These are phyloP conservation scores for Capronia epimyces DNA, from an alignment of 2,329 filamentous ascomycete species.

Conservation along the genomic window DNA sequence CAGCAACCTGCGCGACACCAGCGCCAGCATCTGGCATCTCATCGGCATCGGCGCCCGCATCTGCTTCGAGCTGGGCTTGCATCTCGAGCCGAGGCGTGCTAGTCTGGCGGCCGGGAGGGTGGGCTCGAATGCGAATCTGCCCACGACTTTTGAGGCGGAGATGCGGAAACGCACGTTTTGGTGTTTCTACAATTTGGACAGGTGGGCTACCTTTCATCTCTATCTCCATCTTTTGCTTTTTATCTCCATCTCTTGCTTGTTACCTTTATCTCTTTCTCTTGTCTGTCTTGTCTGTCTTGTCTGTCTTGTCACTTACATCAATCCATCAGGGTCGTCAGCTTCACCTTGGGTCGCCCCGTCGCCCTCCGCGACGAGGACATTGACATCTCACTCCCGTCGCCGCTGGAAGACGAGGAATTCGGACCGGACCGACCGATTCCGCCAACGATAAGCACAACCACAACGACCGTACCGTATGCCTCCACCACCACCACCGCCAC, in stretches of 20 bases:
- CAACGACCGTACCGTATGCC: neutral
- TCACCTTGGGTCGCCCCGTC: conserved; percentile 8
- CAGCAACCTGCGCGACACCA: conserved; percentile 38
- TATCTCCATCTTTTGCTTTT: too few species aligned
- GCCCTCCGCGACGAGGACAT: conserved; percentile 10
- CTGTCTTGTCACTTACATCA: neutral
- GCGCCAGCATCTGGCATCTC: conserved; percentile 43
- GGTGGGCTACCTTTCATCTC: conserved; percentile 3
- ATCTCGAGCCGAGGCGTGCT: conserved; percentile 40
- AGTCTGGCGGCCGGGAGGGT: conserved; percentile 33
- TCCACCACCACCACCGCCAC: too few species aligned
- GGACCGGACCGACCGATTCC: neutral
- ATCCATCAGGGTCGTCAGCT: conserved; percentile 11
- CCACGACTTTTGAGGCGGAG: conserved; percentile 5
- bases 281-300: too few species aligned
- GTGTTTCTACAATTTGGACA: conserved; percentile 10
- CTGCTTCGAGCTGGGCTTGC: conserved; percentile 41
- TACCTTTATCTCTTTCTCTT: too few species aligned
- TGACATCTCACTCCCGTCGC: conserved; percentile 1
- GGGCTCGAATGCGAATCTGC: neutral
- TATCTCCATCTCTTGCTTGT: too few species aligned
- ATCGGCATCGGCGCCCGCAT: conserved; percentile 42
- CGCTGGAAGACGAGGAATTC: neutral
- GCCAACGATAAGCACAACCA: too few species aligned
- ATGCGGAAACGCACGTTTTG: conserved; percentile 8